Evolutionary conservation across 2,329 filamentous ascomycete genomes (phyloP).

Genomic region (Capronia epimyces): DNA sequence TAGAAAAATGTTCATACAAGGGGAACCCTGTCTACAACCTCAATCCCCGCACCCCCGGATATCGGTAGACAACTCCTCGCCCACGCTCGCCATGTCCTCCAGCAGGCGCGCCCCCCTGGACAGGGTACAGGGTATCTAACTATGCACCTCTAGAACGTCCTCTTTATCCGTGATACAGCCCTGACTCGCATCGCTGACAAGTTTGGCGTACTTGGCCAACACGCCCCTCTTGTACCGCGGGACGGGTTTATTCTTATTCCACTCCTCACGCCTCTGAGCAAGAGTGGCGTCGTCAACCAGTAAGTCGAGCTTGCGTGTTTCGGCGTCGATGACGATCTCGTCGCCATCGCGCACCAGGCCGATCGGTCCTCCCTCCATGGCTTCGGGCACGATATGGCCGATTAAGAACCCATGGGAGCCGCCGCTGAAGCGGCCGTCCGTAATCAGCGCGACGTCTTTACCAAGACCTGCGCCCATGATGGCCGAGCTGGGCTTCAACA

Average conservation of each 20-base stretch:
- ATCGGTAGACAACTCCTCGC: no score
- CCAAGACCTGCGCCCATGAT: slow-evolving; percentile 70
- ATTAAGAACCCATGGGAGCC: slow-evolving; percentile 83
- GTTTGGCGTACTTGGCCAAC: slow-evolving; percentile 62
- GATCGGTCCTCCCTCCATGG: slow-evolving; percentile 78
- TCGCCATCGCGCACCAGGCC: slow-evolving; percentile 77
- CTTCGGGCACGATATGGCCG: slow-evolving; percentile 82
- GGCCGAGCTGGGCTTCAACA: slow-evolving; percentile 65
- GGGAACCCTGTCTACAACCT: no score
- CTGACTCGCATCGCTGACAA: slow-evolving; percentile 44
- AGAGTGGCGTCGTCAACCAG: slow-evolving; percentile 63
- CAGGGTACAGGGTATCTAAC: no score
- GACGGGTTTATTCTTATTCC: slow-evolving; percentile 54
- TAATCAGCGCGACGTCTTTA: slow-evolving; percentile 65
- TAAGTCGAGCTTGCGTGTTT: slow-evolving; percentile 62
- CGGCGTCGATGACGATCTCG: slow-evolving; percentile 73
- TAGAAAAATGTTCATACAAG: no score
- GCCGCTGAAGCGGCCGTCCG: slow-evolving; percentile 71
- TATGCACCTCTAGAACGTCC: slow-evolving; percentile 15
- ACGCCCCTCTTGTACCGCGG: slow-evolving; percentile 59
- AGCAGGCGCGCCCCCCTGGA: no score
- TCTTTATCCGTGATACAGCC: slow-evolving; percentile 45
- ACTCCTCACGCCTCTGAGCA: slow-evolving; percentile 51
- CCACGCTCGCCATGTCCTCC: no score
- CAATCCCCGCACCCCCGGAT: no score